phyloP scores from a whole-genome alignment of 345 rosid species.

The Gossypium herbaceum region DNA sequence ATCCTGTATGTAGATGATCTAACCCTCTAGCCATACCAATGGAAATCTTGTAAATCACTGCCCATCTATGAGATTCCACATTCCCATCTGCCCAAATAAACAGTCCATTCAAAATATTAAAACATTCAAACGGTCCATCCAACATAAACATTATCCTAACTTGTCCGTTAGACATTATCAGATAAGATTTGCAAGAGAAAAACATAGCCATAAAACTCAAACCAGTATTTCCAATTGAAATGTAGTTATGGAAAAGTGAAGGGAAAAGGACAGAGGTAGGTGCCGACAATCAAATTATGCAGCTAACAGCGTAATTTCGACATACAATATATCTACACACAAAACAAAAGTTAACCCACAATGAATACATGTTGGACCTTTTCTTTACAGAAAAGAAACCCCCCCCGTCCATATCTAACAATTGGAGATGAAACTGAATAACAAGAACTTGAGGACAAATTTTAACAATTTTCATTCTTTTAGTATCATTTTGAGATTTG shows the following conservation, averaged over 20 bases:
- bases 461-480: no score
- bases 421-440: neutral
- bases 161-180: neutral
- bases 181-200: neutral
- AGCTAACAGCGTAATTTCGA: neutral
- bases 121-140: neutral
- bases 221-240: neutral
- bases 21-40: conserved; percentile 63
- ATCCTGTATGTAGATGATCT: conserved; percentile 71
- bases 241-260: neutral
- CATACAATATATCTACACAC: neutral
- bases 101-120: neutral
- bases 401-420: neutral
- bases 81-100: conserved; percentile 47
- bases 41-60: conserved; percentile 47
- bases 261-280: conserved; percentile 8
- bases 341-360: neutral
- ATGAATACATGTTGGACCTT: neutral
- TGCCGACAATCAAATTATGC: conserved; percentile 8
- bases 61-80: conserved; percentile 55
- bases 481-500: no score
- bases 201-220: neutral
- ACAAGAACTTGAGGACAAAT: neutral
- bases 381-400: neutral
- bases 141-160: neutral